Base-by-base conservation (phyloP, 352 stramenopile species). In the Peronosclerospora sorghi region DNA sequence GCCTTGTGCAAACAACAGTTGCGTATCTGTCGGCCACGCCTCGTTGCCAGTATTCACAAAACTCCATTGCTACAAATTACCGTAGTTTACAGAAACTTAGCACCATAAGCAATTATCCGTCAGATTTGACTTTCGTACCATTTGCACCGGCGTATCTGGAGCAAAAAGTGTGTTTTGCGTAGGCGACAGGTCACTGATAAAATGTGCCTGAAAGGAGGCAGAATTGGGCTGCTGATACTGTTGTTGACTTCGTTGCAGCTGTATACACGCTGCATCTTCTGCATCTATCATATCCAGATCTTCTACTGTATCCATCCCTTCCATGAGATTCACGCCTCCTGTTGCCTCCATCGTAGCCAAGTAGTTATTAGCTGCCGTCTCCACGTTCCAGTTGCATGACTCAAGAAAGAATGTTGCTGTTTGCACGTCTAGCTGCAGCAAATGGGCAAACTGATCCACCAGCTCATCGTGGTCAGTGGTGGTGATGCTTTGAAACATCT, bases 401-500 rank as follows among this genome's bases (percentile, higher is more conserved):
- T 92, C 80, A 42, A 92, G 69, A 51, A 89, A 92, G 54, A 92
- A 92, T 36, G 58, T 71, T 32, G 76, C 78, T 29, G 75, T 89
- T 30, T 65, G 47, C 12, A 64, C 54, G 49, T 89, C 74, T 37
- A 84, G 50, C 48, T 87, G 57, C 53, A 92, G 47, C 24, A 92
- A 49, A 41, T 80, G 64, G 15, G 75, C 72, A 54, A 92, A 92
- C 46, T 92, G 80, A 34, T 87, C 73, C 18, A 92, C 66, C 5
- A 92, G 57, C 56, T 87, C 76, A 30, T 92, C 80, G 45, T 86
- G 76, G 51, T 92, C 80, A 29, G 59, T 73, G 18, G 80, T 92
- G 17, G 76, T 89, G 59, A 92, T 92, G 58, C 74, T 89, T 55
- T 87, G 74, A 55, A 92, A 89, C 68, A 88, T 85, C 45, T 83